Evolutionary conservation across 495 filamentous ascomycete genomes (phyloP).

Genomic region (Monascus purpureus): DNA sequence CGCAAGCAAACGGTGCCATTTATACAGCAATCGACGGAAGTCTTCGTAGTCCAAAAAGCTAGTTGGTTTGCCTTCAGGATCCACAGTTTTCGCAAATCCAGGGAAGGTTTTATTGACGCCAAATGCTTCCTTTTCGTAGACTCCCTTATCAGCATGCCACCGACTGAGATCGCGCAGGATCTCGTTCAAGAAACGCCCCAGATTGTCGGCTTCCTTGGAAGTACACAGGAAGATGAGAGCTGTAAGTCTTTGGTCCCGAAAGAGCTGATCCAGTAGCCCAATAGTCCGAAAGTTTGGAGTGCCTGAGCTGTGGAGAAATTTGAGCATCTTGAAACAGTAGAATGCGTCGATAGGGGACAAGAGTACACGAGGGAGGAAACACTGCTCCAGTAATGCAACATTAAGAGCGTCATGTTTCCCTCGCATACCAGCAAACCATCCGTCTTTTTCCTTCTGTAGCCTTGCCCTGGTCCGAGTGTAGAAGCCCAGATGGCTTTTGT

Average conservation of each 20-base stretch:
- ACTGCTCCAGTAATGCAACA: conserved; percentile 70
- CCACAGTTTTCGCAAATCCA: conserved; percentile 54
- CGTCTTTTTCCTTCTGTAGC: conserved; percentile 60
- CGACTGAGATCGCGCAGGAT: conserved; percentile 59
- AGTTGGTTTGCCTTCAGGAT: conserved; percentile 46
- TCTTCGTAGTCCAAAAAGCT: conserved; percentile 68
- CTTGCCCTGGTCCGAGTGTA: conserved; percentile 49
- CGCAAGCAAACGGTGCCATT: conserved; percentile 75
- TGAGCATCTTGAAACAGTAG: conserved; percentile 73
- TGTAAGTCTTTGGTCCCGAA: conserved; percentile 63
- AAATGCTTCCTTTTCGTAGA: conserved; percentile 70
- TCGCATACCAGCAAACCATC: conserved; percentile 56
- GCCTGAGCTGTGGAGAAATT: conserved; percentile 67
- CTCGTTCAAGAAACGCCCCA: conserved; percentile 77
- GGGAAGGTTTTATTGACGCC: conserved; percentile 47
- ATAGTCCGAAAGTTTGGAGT: conserved; percentile 80
- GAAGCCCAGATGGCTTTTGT: conserved; percentile 48
- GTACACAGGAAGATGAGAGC: conserved; percentile 78
- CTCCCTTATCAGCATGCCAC: conserved; percentile 68
- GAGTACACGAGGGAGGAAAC: conserved; percentile 73
- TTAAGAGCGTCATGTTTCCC: conserved; percentile 54
- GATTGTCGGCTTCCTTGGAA: conserved; percentile 75
- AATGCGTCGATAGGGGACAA: conserved; percentile 77
- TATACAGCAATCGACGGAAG: conserved; percentile 70
- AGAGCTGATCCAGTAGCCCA: conserved; percentile 68